These are phyloP conservation scores for Globisporangium rhizosaccharum DNA, from an alignment of 352 stramenopile genomes.

Conservation along the genomic window DNA sequence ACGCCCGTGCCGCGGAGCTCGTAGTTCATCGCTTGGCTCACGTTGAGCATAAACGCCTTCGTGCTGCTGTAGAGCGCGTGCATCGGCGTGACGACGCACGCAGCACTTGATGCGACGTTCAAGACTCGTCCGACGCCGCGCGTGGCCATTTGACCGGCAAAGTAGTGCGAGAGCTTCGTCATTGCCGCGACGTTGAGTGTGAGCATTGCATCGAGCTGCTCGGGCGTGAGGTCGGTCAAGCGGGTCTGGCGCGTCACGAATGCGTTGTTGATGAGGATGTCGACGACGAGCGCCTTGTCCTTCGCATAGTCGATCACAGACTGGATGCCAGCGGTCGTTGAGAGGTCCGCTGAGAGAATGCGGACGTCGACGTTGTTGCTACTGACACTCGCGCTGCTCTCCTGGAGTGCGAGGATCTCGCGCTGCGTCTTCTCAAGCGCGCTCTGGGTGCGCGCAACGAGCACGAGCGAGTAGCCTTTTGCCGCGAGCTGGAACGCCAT, in stretches of 20 bases:
- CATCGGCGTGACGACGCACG: slow-evolving; percentile 28
- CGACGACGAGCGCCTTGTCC: slow-evolving; percentile 56
- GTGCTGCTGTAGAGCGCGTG: slow-evolving; percentile 62
- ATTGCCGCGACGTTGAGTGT: slow-evolving; percentile 62
- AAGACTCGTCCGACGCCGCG: slow-evolving; percentile 67
- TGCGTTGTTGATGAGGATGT: slow-evolving; percentile 86
- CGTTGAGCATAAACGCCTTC: slow-evolving; percentile 71
- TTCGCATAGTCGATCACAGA: slow-evolving; percentile 47
- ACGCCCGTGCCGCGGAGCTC: slow-evolving; percentile 69
- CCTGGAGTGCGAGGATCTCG: slow-evolving; percentile 67
- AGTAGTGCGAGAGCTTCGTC: slow-evolving; percentile 47
- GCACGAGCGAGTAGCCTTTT: slow-evolving; percentile 73
- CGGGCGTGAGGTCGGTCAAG: slow-evolving; percentile 32
- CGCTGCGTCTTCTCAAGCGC: slow-evolving; percentile 59
- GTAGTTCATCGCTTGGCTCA: slow-evolving; percentile 77
- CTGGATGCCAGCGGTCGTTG: slow-evolving; percentile 40
- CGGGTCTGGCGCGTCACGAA: slow-evolving; percentile 17
- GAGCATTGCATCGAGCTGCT: slow-evolving; percentile 54
- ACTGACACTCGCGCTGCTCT: slow-evolving; percentile 46
- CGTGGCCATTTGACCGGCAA: slow-evolving; percentile 73
- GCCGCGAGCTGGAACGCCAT: slow-evolving; percentile 77
- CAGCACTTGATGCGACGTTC: slow-evolving; percentile 74
- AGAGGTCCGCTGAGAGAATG: slow-evolving; percentile 53
- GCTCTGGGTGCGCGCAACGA: slow-evolving; percentile 50
- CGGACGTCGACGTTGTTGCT: slow-evolving; percentile 27